Conservation (phyloP, 2,329 filamentous ascomycete species). For the Ophiostoma himal-ulmi region DNA sequence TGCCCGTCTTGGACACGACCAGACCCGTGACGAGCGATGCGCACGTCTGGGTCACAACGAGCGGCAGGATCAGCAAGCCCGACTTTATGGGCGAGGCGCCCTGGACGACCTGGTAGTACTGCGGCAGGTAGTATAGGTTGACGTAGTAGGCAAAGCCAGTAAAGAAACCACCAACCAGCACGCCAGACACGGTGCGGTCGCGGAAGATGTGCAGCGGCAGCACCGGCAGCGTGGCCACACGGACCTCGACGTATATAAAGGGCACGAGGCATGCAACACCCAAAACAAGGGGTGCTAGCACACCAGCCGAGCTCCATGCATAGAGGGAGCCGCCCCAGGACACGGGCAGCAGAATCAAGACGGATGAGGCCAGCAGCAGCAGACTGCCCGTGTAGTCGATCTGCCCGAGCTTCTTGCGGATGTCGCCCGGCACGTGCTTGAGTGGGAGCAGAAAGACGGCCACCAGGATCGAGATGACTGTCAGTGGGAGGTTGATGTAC, state of each 20-base stretch:
- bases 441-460: conserved; percentile 23
- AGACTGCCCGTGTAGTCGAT: not conserved
- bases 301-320: not conserved
- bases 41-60: conserved; percentile 23
- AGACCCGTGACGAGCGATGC: conserved; percentile 21
- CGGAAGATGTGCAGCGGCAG: conserved; percentile 23
- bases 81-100: conserved; percentile 23
- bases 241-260: conserved; percentile 23
- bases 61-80: conserved; percentile 22
- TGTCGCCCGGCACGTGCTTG: conserved; percentile 21
- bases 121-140: conserved; percentile 25
- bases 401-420: conserved; percentile 5
- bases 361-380: not conserved
- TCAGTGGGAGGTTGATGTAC: conserved; percentile 25
- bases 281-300: not conserved
- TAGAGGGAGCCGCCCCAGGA: not conserved
- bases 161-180: conserved; percentile 21
- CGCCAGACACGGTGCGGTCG: conserved; percentile 19
- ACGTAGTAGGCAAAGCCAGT: conserved; percentile 25
- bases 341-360: conserved; percentile 4
- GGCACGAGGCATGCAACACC: conserved; percentile 14
- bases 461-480: conserved; percentile 21
- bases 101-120: conserved; percentile 26
- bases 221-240: not conserved
- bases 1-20: conserved; percentile 22